A percentile compares a stretch with the other conserved stretches of the same genome.
Evolutionary conservation across 2,329 filamentous ascomycete genomes (phyloP).

Genomic region (Polytolypa hystricis): DNA sequence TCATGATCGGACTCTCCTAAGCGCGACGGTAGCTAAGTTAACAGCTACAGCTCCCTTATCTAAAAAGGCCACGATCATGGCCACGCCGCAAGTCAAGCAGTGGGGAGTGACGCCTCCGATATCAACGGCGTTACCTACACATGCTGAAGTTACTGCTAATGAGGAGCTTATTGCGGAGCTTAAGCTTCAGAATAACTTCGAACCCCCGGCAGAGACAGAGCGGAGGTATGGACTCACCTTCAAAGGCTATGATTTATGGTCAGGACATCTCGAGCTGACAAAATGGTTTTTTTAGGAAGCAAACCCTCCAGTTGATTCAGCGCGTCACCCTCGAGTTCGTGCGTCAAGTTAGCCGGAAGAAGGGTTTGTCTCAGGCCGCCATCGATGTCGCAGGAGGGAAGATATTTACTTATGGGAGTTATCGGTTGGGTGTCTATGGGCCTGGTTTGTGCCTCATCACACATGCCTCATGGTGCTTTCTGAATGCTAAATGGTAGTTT

Average conservation of each 20-base stretch:
- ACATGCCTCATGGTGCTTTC: too few species aligned
- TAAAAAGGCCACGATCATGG: slow-evolving; percentile 21
- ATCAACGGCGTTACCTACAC: slow-evolving; percentile 63
- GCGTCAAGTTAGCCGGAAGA: slow-evolving; percentile 62
- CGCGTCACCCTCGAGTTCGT: slow-evolving; percentile 79
- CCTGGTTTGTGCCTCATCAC: slow-evolving; percentile 44
- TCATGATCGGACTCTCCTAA: too few species aligned
- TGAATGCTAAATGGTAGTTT: not conserved
- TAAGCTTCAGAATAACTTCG: slow-evolving; percentile 83
- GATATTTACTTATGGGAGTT: slow-evolving; percentile 94
- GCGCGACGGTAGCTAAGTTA: too few species aligned
- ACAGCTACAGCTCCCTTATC: too few species aligned
- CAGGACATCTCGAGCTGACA: not conserved
- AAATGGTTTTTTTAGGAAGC: slow-evolving; percentile 43
- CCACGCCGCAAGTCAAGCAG: slow-evolving; percentile 30
- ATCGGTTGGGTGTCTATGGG: slow-evolving; percentile 83
- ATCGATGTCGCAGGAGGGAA: slow-evolving; percentile 79
- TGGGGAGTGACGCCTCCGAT: slow-evolving; percentile 79
- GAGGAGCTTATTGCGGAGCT: slow-evolving; percentile 73
- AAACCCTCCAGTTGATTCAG: slow-evolving; percentile 67
- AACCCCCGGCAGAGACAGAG: slow-evolving; percentile 68
- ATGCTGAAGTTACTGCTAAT: slow-evolving; percentile 64
- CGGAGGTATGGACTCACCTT: slow-evolving; percentile 58
- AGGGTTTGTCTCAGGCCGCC: slow-evolving; percentile 62
- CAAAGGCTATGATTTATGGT: too few species aligned